Base-by-base conservation (phyloP, 495 filamentous ascomycete genomes). In the Terfezia boudieri region DNA sequence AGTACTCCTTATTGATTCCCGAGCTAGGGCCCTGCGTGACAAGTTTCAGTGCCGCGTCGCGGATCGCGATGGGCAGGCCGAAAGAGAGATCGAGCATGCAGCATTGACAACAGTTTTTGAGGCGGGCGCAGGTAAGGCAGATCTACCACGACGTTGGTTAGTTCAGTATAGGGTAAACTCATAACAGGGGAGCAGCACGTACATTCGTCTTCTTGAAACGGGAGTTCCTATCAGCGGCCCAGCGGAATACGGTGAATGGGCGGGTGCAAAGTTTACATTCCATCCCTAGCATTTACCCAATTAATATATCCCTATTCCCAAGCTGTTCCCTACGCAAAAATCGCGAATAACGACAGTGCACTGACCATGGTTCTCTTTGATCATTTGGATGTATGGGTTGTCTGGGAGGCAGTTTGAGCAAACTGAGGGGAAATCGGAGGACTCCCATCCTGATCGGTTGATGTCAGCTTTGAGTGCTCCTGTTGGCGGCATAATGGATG, bases 11-110 rank as follows among this genome's bases (percentile, higher is more conserved):
- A 69, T 98, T 98, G 65, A 96, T 82, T 32, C 80, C 79, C 68
- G 84, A 90, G 57, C 83, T 74, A 2, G 90, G 90, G 2, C 90
- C 90, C 1, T 88, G 87, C 10, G 87, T 86, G 17, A 95, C 82
- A 76, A 98, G 89, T 72, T 95, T 94, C 52, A 98, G 75, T 1
- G 90, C 90, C n/a, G 90, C 89, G 72, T 98, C 90, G 58, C 90
- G 79, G 50, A 98, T 81, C 49, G 82, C 79, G 61, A 95, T 93
- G 20, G 92, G 90, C 37, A 98, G 69, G 53, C 92, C 90, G 67
- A 94, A 96, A 17, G 82, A 84, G 55, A 98, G 71, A 75, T 98
- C 90, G 51, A 95, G 80, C 86, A 96, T 95, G 71, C 90, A 98
- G 68, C 83, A 94, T 70, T 98, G 90, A 67, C 90, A 98, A 71